Base-by-base conservation (phyloP, 2,329 filamentous ascomycete genomes). In the Dactylellina sp. region DNA sequence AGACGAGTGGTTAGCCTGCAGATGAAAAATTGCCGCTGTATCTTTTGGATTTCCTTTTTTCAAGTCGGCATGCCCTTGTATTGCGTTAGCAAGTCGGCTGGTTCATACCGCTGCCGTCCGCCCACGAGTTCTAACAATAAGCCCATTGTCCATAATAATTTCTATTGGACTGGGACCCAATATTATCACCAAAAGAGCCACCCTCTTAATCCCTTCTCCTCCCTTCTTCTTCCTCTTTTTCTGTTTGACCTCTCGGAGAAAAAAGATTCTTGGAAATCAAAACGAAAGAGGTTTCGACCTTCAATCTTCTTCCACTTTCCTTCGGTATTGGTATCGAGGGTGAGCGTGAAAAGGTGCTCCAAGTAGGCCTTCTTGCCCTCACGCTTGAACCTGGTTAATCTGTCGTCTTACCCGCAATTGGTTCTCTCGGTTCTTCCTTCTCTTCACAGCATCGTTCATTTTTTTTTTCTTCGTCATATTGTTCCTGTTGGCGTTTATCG, bases 401-500 rank as follows among this genome's bases (percentile, higher is more conserved):
- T 46, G 56, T 61, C 55, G 24, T 42, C 42, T 55, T 61, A 59
- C 52, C 52, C 53, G 66, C 66, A 71, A 71, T 71, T 61, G 60
- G 68, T 47, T 57, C 47, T 65, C 59, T 72, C 53, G 47, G 61
- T 22, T 65, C 24, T 46, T 72, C 59, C 59, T 72, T 72, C 66
- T 64, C 59, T 72, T 64, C 61, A 28, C 50, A 63, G 56, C 44
- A 44, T 55, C 47, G 39, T 22, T 57, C 35, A 12, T 50, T 50
- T 46, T 57, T 42, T 66, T n/a, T 42, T 32, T 32, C 9, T 9
- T 32, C 9, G 28, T 32, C 28, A 32, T 9, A 32, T 32, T 52
- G 35, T 72, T 65, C 61, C 60, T 49, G 68, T 64, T 71, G 68
- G 68, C 68, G 68, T 72, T 72, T 72, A 72, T 72, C 62, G 68